Evolutionary conservation across 2,329 filamentous ascomycete genomes (phyloP).

Genomic region (Ophiostoma tasmaniense): DNA sequence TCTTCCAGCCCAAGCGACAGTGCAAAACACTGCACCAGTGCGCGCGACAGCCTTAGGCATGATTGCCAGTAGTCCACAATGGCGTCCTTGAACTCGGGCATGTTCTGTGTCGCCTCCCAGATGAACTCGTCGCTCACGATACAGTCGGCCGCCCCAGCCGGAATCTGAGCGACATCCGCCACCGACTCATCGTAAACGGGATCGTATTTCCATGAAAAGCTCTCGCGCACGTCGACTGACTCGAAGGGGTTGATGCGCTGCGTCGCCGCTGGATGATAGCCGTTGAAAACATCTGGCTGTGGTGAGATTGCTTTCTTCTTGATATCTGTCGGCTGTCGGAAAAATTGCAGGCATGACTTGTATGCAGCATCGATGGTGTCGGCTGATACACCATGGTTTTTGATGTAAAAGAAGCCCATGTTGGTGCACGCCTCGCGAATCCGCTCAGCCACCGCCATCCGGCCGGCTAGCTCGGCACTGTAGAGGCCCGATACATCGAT

Average conservation of each 20-base stretch:
- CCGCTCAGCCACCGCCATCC: background rate
- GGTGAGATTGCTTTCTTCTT: slow-evolving; percentile 31
- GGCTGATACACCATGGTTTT: slow-evolving; percentile 39
- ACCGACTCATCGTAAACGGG: slow-evolving; percentile 42
- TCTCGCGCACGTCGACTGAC: slow-evolving; percentile 43
- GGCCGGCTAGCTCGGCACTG: background rate
- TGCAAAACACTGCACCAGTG: slow-evolving; percentile 37
- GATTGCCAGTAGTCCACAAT: slow-evolving; percentile 39
- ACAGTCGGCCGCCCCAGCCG: slow-evolving; percentile 33
- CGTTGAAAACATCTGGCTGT: slow-evolving; percentile 51
- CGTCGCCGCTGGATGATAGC: slow-evolving; percentile 46
- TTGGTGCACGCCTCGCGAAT: slow-evolving; percentile 36
- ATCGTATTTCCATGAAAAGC: slow-evolving; percentile 44
- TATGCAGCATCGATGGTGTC: slow-evolving; percentile 28
- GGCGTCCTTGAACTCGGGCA: slow-evolving; percentile 41
- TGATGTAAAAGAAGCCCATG: slow-evolving; percentile 49
- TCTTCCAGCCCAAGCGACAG: slow-evolving; percentile 46
- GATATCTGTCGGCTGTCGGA: slow-evolving; percentile 32
- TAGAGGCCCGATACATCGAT: slow-evolving; percentile 16
- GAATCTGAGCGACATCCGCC: slow-evolving; percentile 33
- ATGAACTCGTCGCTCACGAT: slow-evolving; percentile 43
- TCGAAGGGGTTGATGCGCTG: slow-evolving; percentile 44
- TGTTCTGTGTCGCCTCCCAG: slow-evolving; percentile 42
- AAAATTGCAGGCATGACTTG: slow-evolving; percentile 37
- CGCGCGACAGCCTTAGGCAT: slow-evolving; percentile 41